phyloP scores from a whole-genome alignment of 1,284 basidiomycete species.

The Cryptococcus maquisensis region DNA sequence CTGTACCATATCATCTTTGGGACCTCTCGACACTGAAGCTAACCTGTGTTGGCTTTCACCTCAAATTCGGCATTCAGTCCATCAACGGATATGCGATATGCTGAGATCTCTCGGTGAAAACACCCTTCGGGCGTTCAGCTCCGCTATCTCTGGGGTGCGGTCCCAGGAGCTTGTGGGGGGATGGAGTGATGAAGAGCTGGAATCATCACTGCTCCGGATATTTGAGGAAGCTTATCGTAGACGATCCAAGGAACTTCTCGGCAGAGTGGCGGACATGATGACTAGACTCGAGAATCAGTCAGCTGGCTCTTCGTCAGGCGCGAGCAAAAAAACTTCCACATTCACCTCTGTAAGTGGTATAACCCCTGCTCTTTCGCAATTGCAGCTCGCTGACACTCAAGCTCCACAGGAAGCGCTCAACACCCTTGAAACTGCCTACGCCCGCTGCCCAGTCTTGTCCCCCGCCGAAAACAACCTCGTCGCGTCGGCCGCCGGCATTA shows the following conservation, averaged over 20 bases:
- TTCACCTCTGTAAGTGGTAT: background rate
- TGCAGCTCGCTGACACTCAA: background rate
- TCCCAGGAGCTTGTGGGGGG: background rate
- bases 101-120: background rate
- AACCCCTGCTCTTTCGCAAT: no score
- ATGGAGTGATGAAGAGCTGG: background rate
- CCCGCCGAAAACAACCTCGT: conserved; percentile 22
- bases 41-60: background rate
- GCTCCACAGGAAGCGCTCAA: conserved; percentile 8
- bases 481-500: conserved; percentile 23
- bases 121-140: background rate
- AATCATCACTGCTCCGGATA: background rate
- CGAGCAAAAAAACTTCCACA: background rate
- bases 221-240: background rate
- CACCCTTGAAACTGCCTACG: conserved; percentile 23
- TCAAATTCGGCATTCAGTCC: background rate
- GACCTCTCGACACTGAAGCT: background rate
- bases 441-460: conserved; percentile 14
- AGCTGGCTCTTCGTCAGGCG: background rate
- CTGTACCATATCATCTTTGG: background rate
- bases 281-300: background rate
- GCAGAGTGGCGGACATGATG: background rate
- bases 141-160: background rate
- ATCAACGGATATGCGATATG: background rate
- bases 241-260: background rate